These are phyloP conservation scores for Triticum monococcum DNA, from an alignment of 176 grass and related monocot species.

Conservation along the genomic window DNA sequence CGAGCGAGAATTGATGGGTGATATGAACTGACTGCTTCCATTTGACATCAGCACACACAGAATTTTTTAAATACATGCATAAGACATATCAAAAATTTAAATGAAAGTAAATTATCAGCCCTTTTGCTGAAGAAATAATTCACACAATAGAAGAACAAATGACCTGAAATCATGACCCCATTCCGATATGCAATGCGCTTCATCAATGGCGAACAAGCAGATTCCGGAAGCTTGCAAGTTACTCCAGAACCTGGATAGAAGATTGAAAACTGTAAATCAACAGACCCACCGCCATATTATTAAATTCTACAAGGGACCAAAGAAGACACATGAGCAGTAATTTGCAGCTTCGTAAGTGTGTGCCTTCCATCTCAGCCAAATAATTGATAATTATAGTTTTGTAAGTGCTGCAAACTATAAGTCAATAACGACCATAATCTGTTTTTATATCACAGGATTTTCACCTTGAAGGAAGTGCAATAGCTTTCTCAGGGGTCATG, in stretches of 20 bases:
- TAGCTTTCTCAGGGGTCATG: conserved; percentile 93
- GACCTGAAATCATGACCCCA: conserved; percentile 99
- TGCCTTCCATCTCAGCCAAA: neutral
- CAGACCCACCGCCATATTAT: neutral
- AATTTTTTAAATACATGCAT: conserved; percentile 7
- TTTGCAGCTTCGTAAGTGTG: neutral
- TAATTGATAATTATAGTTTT: neutral
- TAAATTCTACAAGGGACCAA: conserved; percentile 3
- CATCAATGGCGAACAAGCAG: conserved; percentile 89
- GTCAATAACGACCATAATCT: neutral
- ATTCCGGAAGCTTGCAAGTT: conserved; percentile 72
- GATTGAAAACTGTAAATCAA: conserved; percentile 6
- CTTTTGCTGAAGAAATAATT: neutral
- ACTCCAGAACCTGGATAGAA: conserved; percentile 73
- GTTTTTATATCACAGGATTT: neutral
- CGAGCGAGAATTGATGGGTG: neutral
- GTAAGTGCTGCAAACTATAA: neutral
- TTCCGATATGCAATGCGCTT: conserved; percentile 97
- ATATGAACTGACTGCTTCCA: neutral
- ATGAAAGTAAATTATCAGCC: neutral
- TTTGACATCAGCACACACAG: neutral
- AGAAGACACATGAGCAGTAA: neutral
- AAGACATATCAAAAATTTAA: neutral
- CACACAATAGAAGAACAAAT: neutral
- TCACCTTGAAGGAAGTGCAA: conserved; percentile 69